Percentiles rank a stretch among this genome's conserved stretches.
These are phyloP conservation scores for Blakeslea trispora DNA, from an alignment of 371 early-diverging fungal genomes.

Conservation along the genomic window DNA sequence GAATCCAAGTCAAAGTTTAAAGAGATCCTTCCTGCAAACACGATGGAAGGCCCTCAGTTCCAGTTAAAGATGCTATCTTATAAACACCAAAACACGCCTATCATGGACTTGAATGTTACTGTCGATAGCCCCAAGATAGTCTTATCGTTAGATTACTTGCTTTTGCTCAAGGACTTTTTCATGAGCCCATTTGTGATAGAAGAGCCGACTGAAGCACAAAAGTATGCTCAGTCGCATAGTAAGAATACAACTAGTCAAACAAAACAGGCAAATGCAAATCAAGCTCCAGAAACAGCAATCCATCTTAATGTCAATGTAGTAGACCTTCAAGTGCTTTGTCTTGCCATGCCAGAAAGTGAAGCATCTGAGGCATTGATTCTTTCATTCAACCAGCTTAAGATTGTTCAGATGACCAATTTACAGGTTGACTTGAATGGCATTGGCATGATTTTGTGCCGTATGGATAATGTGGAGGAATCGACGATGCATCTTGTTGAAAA, in stretches of 20 bases:
- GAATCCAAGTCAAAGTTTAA: constrained; percentile 76
- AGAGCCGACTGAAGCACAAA: constrained; percentile 44
- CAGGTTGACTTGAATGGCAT: constrained; percentile 72
- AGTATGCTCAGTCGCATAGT: constrained; percentile 41
- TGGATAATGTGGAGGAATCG: constrained; percentile 78
- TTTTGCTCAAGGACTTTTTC: constrained; percentile 73
- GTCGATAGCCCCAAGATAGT: constrained; percentile 83
- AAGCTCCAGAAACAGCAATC: constrained; percentile 16
- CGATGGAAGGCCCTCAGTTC: constrained; percentile 72
- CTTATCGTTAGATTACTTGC: constrained; percentile 81
- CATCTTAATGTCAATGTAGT: constrained; percentile 73
- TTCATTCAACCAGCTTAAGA: constrained; percentile 70
- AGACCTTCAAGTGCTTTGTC: constrained; percentile 81
- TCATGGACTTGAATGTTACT: constrained; percentile 63
- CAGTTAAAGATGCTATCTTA: constrained; percentile 45
- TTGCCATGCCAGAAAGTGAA: constrained; percentile 71
- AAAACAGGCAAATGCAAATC: constrained; percentile 12
- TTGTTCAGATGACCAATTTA: constrained; percentile 68
- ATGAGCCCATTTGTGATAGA: constrained; percentile 55
- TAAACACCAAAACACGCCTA: constrained; percentile 18
- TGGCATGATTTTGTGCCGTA: constrained; percentile 87
- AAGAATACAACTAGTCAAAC: constrained; percentile 11
- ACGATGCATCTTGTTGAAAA: constrained; percentile 81
- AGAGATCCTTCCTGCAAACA: constrained; percentile 77
- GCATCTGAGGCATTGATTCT: constrained; percentile 90